Conservation (phyloP, 768 basidiomycete genomes). For the Suillus subaureus region DNA sequence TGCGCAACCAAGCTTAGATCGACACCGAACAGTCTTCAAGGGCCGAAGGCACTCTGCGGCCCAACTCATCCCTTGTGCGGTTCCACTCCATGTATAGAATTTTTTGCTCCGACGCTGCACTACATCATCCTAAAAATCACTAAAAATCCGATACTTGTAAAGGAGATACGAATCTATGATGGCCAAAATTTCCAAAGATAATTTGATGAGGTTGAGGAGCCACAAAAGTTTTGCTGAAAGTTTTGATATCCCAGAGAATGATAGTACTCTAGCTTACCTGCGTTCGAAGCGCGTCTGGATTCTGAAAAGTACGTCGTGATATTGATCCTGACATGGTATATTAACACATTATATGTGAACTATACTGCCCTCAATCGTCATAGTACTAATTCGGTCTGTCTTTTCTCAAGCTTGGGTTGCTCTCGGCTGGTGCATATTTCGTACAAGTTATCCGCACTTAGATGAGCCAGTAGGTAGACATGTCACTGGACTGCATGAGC, state of each 20-base stretch:
- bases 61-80: background rate
- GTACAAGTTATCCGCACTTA: background rate
- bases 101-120: too few relatives aligned
- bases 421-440: background rate
- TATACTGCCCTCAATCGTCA: background rate
- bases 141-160: too few relatives aligned
- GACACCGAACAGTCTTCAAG: background rate
- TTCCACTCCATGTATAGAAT: background rate
- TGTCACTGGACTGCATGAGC: constrained; percentile 59
- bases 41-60: background rate
- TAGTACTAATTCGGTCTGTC: background rate
- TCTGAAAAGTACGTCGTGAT: background rate
- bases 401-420: background rate
- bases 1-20: constrained; percentile 71
- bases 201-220: too few relatives aligned
- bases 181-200: too few relatives aligned
- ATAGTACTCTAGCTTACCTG: background rate
- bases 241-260: too few relatives aligned
- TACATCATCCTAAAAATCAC: too few relatives aligned
- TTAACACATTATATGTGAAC: background rate
- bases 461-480: constrained; percentile 33
- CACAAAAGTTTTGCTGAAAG: too few relatives aligned
- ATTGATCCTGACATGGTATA: too few relatives aligned
- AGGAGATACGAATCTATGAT: too few relatives aligned
- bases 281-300: background rate